These are phyloP conservation scores for Alternaria gansuensis DNA, from an alignment of 2,329 filamentous ascomycete genomes.

Conservation along the genomic window DNA sequence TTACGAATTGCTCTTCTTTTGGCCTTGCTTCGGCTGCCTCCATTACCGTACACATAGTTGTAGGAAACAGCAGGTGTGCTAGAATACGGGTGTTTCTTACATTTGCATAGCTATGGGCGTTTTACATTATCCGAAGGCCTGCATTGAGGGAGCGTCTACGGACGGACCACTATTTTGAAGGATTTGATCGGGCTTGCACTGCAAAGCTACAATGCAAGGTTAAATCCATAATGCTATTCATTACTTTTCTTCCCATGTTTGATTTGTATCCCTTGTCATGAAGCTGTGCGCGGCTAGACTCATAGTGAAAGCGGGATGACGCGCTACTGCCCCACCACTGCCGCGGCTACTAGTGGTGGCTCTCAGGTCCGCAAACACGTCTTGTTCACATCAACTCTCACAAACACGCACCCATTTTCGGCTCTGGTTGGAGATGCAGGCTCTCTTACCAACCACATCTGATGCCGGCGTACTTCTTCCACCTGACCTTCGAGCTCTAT, in stretches of 20 bases:
- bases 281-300: background rate
- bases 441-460: conserved; percentile 25
- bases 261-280: background rate
- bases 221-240: conserved; percentile 6
- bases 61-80: conserved; percentile 27
- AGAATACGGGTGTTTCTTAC: conserved; percentile 15
- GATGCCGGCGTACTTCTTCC: conserved; percentile 71
- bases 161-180: conserved; percentile 12
- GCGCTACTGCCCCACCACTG: conserved; percentile 20
- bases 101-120: conserved; percentile 44
- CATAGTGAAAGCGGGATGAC: conserved; percentile 3
- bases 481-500: conserved; percentile 68
- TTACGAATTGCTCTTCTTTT: conserved; percentile 12
- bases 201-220: conserved; percentile 2
- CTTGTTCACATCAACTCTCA: background rate
- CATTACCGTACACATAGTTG: conserved; percentile 19
- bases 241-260: background rate
- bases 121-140: conserved; percentile 18
- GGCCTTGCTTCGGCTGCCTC: conserved; percentile 3
- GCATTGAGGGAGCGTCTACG: conserved; percentile 18
- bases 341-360: conserved; percentile 10
- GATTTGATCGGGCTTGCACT: background rate
- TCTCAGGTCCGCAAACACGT: conserved; percentile 18
- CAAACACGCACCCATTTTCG: background rate
- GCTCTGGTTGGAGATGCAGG: conserved; percentile 28